Evolutionary conservation across 2,329 filamentous ascomycete species (phyloP).

Genomic region (Diplodia mutila): DNA sequence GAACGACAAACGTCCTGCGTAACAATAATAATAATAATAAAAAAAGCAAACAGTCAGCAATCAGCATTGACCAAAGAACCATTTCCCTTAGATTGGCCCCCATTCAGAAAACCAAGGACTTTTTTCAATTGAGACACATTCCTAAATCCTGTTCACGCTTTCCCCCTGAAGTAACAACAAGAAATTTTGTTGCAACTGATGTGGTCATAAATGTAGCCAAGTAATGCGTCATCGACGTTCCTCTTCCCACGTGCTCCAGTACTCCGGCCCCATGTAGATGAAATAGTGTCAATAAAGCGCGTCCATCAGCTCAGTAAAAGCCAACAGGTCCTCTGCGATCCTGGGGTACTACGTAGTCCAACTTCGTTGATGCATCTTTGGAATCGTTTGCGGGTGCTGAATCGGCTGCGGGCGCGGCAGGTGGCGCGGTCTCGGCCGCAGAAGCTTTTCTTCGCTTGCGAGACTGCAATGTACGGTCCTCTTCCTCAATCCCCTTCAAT

Average conservation of each 20-base stretch:
- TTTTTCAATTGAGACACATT: not conserved
- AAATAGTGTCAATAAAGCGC: not conserved
- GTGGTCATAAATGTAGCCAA: not conserved
- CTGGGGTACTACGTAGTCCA: conserved; percentile 7
- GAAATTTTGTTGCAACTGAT: no score
- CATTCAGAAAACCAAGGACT: not conserved
- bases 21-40: no score
- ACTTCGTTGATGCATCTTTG: not conserved
- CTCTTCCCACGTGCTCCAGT: not conserved
- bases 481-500: conserved; percentile 67
- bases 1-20: no score
- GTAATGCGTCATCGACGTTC: not conserved
- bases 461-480: conserved; percentile 58
- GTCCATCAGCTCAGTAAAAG: not conserved
- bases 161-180: no score
- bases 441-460: conserved; percentile 41
- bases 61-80: not conserved
- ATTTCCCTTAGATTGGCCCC: not conserved
- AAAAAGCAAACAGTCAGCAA: not conserved
- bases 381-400: not conserved
- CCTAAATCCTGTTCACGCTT: not conserved
- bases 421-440: not conserved
- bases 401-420: not conserved
- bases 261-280: not conserved
- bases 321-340: not conserved